Evolutionary conservation across 2,329 filamentous ascomycete genomes (phyloP), one percentile per base, ranked within the genome.

Genomic region (Herpotrichia juniperi): DNA sequence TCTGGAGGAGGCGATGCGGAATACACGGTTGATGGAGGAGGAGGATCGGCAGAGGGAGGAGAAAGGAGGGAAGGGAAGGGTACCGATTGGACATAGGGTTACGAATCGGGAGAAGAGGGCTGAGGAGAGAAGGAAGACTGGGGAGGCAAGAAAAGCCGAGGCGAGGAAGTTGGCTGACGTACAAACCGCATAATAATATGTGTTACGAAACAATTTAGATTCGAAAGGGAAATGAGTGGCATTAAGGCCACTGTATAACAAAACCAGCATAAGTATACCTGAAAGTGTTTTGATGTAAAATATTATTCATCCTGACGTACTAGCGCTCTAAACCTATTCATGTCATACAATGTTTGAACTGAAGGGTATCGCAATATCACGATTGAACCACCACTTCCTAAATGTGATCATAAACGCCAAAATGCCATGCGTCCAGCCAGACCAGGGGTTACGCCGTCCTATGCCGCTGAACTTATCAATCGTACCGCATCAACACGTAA

Each of bases 361-460:
- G 54, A 60, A 66, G 67, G 67, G 66, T 71, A 71, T 71, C 66
- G 61, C 59, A 64, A 59, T 62, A 58, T 55, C 48, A 51, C 37
- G 47, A 30, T 44, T 4, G 12, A 28, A 7, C 46, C 32, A 16
- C 43, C 42, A 32, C 14, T 26, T 45, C 8, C 26, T 39, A 42
- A 31, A 26, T 16, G 34, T 39, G 39, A 46, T 42, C 21, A 35
- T 61, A 58, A 68, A 71, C 64, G 64, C 67, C 66, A 47, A 44
- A 55, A 53, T 58, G 48, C 51, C 67, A 64, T 69, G 61, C 63
- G 53, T 50, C 46, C 50, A 51, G 42, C 53, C 16, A 53, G 28
- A 39, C 32, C 48, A 40, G 7, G 44, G 17, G 25, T n/a, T 37
- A 59, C 65, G 64, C 63, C 64, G 48, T 44, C 54, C 35, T 40